Percentiles rank a stretch among this genome's conserved stretches.
phyloP scores from a whole-genome alignment of 768 basidiomycete species.

The Pulveroboletus sp. region DNA sequence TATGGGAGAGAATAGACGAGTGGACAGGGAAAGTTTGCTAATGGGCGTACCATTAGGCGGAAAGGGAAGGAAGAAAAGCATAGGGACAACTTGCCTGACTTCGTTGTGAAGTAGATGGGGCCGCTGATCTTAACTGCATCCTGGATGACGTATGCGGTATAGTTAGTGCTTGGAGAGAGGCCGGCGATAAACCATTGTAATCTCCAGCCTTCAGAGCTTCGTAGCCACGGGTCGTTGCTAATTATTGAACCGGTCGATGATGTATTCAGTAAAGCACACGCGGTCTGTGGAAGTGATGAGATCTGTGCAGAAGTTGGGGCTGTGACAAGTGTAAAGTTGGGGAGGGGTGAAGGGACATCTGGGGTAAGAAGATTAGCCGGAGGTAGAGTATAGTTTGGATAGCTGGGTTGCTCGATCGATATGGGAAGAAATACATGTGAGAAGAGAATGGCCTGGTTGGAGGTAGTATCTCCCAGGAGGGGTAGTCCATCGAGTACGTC shows the following conservation, averaged over 20 bases:
- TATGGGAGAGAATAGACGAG: slow-evolving; percentile 67
- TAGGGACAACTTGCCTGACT: slow-evolving; percentile 49
- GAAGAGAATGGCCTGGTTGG: slow-evolving; percentile 68
- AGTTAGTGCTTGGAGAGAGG: slow-evolving; percentile 64
- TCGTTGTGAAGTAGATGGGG: slow-evolving; percentile 70
- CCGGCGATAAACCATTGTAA: slow-evolving; percentile 62
- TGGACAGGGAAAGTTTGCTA: slow-evolving; percentile 63
- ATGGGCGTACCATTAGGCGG: not conserved
- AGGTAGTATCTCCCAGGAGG: slow-evolving; percentile 68
- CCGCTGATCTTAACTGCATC: slow-evolving; percentile 54
- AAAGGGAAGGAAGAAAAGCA: not conserved
- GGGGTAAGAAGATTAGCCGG: slow-evolving; percentile 47
- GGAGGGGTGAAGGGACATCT: slow-evolving; percentile 35
- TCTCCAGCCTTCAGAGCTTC: slow-evolving; percentile 56
- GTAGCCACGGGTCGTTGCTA: slow-evolving; percentile 52
- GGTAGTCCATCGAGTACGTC: slow-evolving; percentile 40
- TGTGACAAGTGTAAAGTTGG: slow-evolving; percentile 54
- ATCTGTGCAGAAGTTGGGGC: slow-evolving; percentile 44
- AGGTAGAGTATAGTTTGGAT: slow-evolving; percentile 75
- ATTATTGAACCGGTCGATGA: slow-evolving; percentile 36
- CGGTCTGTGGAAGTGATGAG: slow-evolving; percentile 47
- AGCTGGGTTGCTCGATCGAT: slow-evolving; percentile 38
- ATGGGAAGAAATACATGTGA: slow-evolving; percentile 49
- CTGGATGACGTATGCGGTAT: slow-evolving; percentile 66
- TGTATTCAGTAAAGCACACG: slow-evolving; percentile 49